These are phyloP conservation scores for Aspergillus sp. DNA, from an alignment of 2,329 filamentous ascomycete species.

Conservation along the genomic window DNA sequence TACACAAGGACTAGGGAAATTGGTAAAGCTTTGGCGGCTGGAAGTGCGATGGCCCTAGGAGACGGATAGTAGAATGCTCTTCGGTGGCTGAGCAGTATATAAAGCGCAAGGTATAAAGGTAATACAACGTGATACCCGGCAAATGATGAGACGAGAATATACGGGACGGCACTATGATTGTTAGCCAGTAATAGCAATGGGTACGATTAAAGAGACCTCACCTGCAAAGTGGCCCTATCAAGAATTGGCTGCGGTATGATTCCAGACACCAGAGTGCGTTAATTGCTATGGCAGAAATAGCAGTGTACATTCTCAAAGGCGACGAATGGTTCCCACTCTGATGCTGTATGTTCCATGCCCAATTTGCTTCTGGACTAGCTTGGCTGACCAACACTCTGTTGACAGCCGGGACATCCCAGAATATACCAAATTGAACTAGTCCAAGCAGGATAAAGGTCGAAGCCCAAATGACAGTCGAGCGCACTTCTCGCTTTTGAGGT, in stretches of 20 bases:
- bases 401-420: background rate
- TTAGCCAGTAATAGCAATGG: background rate
- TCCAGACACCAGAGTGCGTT: conserved; percentile 5
- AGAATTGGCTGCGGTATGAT: conserved; percentile 3
- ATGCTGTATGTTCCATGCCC: background rate
- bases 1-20: conserved; percentile 3
- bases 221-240: conserved; percentile 1
- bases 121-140: conserved; percentile 1
- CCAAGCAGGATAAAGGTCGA: background rate
- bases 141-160: background rate
- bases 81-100: conserved; percentile 3
- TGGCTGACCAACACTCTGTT: background rate
- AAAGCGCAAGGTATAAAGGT: conserved; percentile 5
- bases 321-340: background rate
- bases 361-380: background rate
- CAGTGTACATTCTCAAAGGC: background rate
- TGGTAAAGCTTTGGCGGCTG: conserved; percentile 3
- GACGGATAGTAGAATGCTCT: conserved; percentile 8
- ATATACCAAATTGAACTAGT: background rate
- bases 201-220: background rate
- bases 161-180: conserved; percentile 3
- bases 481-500: background rate
- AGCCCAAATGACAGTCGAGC: background rate
- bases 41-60: conserved; percentile 3
- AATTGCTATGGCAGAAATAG: background rate